These are phyloP conservation scores for Aphanomyces cochlioides DNA, from an alignment of 352 stramenopile genomes.

Conservation along the genomic window DNA sequence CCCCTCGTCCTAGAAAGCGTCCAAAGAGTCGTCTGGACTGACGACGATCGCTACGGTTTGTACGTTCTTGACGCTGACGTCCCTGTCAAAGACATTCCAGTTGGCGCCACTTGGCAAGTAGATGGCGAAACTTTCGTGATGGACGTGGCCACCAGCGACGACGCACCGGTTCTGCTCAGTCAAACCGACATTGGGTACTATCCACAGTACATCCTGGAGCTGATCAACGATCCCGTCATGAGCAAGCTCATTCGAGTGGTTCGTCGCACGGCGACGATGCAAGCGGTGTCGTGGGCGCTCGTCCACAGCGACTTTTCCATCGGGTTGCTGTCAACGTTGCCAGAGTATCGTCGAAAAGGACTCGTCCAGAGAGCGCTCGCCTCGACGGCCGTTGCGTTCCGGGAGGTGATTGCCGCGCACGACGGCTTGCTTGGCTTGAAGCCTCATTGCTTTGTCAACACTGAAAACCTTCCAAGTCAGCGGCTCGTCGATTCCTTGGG, in stretches of 20 bases:
- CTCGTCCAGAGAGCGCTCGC: background rate
- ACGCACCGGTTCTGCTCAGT: background rate
- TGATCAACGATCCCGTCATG: slow-evolving; percentile 17
- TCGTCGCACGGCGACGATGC: background rate
- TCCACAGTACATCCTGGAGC: slow-evolving; percentile 7
- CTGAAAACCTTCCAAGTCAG: slow-evolving; percentile 6
- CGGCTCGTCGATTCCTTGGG: background rate
- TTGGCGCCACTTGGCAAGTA: slow-evolving; percentile 4
- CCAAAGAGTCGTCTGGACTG: background rate
- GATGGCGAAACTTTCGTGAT: slow-evolving; percentile 14
- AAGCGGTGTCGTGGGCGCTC: slow-evolving; percentile 2
- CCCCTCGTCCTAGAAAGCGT: slow-evolving; percentile 5
- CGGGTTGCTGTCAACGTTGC: slow-evolving; percentile 17
- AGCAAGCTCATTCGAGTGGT: slow-evolving; percentile 21
- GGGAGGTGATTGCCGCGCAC: background rate
- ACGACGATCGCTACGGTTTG: background rate
- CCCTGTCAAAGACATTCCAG: background rate
- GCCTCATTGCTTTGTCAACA: background rate
- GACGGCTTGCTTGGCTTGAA: slow-evolving; percentile 11
- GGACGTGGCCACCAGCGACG: background rate
- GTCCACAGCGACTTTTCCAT: slow-evolving; percentile 27
- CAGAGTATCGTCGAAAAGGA: slow-evolving; percentile 8
- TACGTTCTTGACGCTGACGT: slow-evolving; percentile 6
- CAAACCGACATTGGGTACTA: slow-evolving; percentile 16
- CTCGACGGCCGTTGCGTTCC: background rate